phyloP scores from a whole-genome alignment of 2,329 filamentous ascomycete genomes.

The Pyrenochaeta sp. region DNA sequence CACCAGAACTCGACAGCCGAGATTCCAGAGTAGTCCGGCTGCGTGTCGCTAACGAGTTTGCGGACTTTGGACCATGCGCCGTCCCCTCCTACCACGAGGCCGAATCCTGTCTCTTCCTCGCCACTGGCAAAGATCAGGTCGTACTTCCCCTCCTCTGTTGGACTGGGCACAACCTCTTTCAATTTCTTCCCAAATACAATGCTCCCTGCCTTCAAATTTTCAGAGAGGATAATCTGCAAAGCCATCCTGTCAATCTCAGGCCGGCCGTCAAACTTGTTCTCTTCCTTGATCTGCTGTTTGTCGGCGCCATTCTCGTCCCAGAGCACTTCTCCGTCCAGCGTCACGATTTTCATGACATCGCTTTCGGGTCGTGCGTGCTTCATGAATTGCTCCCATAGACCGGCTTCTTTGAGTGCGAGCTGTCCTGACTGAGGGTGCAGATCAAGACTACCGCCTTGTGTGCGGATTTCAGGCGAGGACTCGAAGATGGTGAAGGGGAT shows the following conservation, averaged over 20 bases:
- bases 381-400: conserved; percentile 60
- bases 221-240: conserved; percentile 47
- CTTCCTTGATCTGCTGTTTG: conserved; percentile 49
- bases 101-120: conserved; percentile 44
- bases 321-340: conserved; percentile 42
- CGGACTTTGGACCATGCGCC: conserved; percentile 55
- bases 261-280: conserved; percentile 33
- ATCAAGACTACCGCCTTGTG: conserved; percentile 54
- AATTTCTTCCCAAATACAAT: conserved; percentile 45
- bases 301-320: conserved; percentile 36
- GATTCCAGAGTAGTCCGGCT: conserved; percentile 58
- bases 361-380: conserved; percentile 61
- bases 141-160: conserved; percentile 15
- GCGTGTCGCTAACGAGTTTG: conserved; percentile 35
- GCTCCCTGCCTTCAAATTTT: conserved; percentile 54
- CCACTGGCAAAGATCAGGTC: conserved; percentile 42
- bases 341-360: conserved; percentile 58
- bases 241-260: conserved; percentile 61
- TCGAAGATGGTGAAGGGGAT: conserved; percentile 59
- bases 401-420: conserved; percentile 59
- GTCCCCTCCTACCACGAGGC: conserved; percentile 58
- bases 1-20: conserved; percentile 54
- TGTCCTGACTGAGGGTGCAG: conserved; percentile 62
- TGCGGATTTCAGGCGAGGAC: conserved; percentile 45
- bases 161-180: conserved; percentile 39